Percentiles rank a stretch among this genome's conserved stretches.
Conservation (phyloP, 169 alveolate species). For the Ichthyophthirius multifiliis region DNA sequence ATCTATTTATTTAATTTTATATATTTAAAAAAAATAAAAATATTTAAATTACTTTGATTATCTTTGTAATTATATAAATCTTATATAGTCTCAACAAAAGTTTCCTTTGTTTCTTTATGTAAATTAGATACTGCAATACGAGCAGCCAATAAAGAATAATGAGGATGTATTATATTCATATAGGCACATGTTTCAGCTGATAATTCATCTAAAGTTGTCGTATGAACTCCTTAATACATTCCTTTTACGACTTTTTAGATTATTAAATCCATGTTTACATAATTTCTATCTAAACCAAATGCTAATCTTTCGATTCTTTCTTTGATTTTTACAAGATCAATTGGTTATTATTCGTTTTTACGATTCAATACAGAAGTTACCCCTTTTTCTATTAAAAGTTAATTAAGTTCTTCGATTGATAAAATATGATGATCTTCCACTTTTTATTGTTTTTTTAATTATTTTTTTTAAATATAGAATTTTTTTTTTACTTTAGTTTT, state of each 20-base stretch:
- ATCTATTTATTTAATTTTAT: conserved; percentile 55
- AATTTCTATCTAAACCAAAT: conserved; percentile 26
- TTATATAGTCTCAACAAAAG: conserved; percentile 83
- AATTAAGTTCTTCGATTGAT: neutral
- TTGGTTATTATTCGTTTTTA: conserved; percentile 8
- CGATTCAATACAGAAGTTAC: conserved; percentile 42
- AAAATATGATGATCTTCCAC: neutral
- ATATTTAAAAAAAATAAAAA: neutral
- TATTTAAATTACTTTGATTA: neutral
- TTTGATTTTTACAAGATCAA: conserved; percentile 18
- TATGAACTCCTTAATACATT: conserved; percentile 82
- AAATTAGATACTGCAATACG: conserved; percentile 94
- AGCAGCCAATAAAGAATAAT: conserved; percentile 97
- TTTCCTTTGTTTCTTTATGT: conserved; percentile 93
- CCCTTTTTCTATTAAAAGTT: neutral
- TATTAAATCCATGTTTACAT: conserved; percentile 38
- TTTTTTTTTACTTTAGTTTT: too few relatives aligned
- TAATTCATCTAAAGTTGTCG: conserved; percentile 94
- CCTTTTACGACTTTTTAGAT: conserved; percentile 48
- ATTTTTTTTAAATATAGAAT: too few relatives aligned
- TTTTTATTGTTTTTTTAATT: too few relatives aligned
- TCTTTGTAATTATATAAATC: conserved; percentile 82
- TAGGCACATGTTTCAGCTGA: conserved; percentile 99
- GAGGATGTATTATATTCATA: conserved; percentile 98
- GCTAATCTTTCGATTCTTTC: conserved; percentile 27